Conservation (phyloP, 257 asterid genomes). For the Lycium barbarum region DNA sequence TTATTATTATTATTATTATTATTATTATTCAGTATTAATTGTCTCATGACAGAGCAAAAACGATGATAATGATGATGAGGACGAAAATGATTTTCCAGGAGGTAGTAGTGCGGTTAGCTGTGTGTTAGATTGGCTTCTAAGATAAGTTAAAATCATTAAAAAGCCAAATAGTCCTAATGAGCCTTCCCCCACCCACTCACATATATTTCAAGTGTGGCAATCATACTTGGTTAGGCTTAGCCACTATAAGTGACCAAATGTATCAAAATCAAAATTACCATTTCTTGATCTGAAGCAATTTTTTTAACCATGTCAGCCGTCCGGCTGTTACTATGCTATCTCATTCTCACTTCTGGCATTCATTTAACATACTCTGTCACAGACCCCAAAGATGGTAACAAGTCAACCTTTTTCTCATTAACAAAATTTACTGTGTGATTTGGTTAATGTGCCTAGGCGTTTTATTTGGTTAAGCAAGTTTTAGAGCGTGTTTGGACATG, state of each 20-base stretch:
- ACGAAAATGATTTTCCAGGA: not conserved
- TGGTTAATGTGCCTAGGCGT: too few relatives aligned
- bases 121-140: slow-evolving; percentile 39
- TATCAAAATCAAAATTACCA: not conserved
- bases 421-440: too few relatives aligned
- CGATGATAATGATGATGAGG: not conserved
- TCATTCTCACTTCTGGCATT: slow-evolving; percentile 39
- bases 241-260: not conserved
- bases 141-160: slow-evolving; percentile 42
- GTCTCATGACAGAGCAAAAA: not conserved
- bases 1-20: not conserved
- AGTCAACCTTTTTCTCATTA: too few relatives aligned
- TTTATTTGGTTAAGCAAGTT: too few relatives aligned
- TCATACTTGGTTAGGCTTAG: too few relatives aligned
- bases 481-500: too few relatives aligned
- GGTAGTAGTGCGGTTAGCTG: not conserved
- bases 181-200: not conserved
- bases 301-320: slow-evolving; percentile 46
- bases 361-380: slow-evolving; percentile 34
- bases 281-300: not conserved
- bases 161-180: slow-evolving; percentile 21
- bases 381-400: slow-evolving; percentile 56
- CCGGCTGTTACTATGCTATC: slow-evolving; percentile 41
- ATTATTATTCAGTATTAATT: not conserved
- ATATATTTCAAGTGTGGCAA: not conserved